These are phyloP conservation scores for Sabuloglossum arenarium DNA, from an alignment of 495 filamentous ascomycete genomes.

Conservation along the genomic window DNA sequence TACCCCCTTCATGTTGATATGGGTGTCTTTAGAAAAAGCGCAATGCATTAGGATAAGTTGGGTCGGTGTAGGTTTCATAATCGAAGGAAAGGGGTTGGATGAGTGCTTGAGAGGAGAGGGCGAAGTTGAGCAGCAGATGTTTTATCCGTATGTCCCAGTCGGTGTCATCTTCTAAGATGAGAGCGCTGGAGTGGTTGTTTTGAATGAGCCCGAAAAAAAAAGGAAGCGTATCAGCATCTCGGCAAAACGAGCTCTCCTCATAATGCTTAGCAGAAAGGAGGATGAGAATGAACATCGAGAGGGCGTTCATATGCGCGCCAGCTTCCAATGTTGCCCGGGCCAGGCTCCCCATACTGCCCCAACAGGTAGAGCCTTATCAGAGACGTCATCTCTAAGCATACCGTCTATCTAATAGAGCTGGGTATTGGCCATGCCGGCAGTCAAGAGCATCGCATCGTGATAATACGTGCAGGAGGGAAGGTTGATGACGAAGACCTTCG, in stretches of 20 bases:
- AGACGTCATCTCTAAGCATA: constrained; percentile 21
- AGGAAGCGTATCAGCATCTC: neutral
- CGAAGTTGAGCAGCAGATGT: constrained; percentile 27
- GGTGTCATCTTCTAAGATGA: constrained; percentile 35
- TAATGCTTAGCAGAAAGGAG: too few species aligned
- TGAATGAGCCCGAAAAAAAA: constrained; percentile 20
- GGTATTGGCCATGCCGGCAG: constrained; percentile 29
- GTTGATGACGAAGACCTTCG: constrained; percentile 39
- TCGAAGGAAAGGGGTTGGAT: constrained; percentile 13
- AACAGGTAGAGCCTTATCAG: constrained; percentile 18
- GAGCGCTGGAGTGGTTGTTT: constrained; percentile 23
- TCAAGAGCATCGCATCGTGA: constrained; percentile 34
- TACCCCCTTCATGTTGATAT: neutral
- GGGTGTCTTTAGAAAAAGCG: constrained; percentile 11
- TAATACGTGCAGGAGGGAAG: constrained; percentile 38
- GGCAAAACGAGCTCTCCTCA: constrained; percentile 1
- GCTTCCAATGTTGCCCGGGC: constrained; percentile 13
- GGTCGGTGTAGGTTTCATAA: constrained; percentile 6
- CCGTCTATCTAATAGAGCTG: constrained; percentile 34
- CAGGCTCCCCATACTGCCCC: constrained; percentile 2
- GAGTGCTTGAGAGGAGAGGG: constrained; percentile 19
- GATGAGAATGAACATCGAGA: constrained; percentile 9
- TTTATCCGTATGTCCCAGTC: constrained; percentile 35
- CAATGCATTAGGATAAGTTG: constrained; percentile 18
- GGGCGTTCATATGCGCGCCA: constrained; percentile 23